Percentiles rank a stretch among this genome's conserved stretches.
These are phyloP conservation scores for Pythium aphanidermatum DNA, from an alignment of 352 stramenopile genomes.

Conservation along the genomic window DNA sequence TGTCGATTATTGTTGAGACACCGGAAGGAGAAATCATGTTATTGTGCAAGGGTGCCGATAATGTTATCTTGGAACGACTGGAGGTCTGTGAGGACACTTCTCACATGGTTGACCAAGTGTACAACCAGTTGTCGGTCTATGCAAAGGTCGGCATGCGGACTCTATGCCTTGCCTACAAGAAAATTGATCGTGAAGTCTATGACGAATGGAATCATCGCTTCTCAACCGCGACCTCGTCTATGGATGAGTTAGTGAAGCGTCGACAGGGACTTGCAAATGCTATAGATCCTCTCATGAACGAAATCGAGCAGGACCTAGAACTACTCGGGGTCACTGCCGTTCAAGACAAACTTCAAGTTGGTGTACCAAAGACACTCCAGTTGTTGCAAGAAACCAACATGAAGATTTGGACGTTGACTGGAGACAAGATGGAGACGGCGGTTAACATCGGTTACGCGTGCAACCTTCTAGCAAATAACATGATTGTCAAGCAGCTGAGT, in stretches of 20 bases:
- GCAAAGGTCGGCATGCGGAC: conserved; percentile 71
- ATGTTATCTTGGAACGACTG: conserved; percentile 72
- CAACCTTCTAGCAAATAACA: conserved; percentile 73
- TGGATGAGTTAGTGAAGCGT: conserved; percentile 71
- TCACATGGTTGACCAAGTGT: conserved; percentile 30
- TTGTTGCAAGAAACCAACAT: conserved; percentile 86
- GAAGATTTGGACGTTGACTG: conserved; percentile 94
- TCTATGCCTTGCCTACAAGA: conserved; percentile 68
- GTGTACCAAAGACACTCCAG: conserved; percentile 84
- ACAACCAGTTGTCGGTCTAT: conserved; percentile 55
- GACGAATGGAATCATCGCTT: conserved; percentile 56
- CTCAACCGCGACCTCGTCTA: conserved; percentile 41
- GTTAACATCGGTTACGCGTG: conserved; percentile 94
- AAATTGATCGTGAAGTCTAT: conserved; percentile 40
- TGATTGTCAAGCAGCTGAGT: conserved; percentile 62
- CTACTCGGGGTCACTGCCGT: conserved; percentile 89
- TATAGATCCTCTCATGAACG: conserved; percentile 72
- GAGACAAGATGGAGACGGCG: conserved; percentile 94
- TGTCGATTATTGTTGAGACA: conserved; percentile 93
- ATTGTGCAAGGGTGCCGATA: conserved; percentile 78
- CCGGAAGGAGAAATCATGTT: conserved; percentile 50
- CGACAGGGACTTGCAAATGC: conserved; percentile 54
- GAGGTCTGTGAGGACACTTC: conserved; percentile 2
- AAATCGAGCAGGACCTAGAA: conserved; percentile 75
- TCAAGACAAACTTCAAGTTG: conserved; percentile 91